Percentiles rank a stretch among this genome's conserved stretches.
phyloP scores from a whole-genome alignment of 2,329 filamentous ascomycete genomes.

The Aspergillus fructus region DNA sequence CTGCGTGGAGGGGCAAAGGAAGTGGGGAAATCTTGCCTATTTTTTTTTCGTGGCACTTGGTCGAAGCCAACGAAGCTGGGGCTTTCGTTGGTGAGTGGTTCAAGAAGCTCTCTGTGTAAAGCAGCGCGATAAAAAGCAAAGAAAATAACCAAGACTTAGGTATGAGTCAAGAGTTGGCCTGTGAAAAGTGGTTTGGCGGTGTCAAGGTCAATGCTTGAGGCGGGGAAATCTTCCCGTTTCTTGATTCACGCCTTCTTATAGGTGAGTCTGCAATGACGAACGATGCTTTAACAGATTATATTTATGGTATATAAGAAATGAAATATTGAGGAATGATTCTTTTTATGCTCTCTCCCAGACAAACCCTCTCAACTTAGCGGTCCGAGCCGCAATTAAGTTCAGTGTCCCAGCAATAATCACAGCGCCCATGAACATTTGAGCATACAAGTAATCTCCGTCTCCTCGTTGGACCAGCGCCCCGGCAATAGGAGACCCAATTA shows the following conservation, averaged over 20 bases:
- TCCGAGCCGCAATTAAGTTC: slow-evolving; percentile 43
- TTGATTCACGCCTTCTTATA: not conserved
- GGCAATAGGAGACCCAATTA: slow-evolving; percentile 57
- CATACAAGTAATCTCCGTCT: slow-evolving; percentile 49
- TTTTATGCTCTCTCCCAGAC: slow-evolving; percentile 35
- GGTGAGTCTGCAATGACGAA: not conserved
- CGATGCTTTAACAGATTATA: not conserved
- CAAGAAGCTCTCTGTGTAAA: not conserved
- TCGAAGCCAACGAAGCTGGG: not conserved
- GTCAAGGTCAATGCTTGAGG: not conserved
- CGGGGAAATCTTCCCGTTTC: not conserved
- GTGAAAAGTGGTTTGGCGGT: not conserved
- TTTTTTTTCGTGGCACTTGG: not conserved
- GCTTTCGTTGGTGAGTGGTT: not conserved
- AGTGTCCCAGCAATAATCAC: slow-evolving; percentile 45
- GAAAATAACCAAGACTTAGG: not conserved
- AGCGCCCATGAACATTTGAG: slow-evolving; percentile 53
- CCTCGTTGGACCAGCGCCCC: slow-evolving; percentile 51
- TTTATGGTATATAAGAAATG: not conserved
- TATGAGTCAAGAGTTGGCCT: not conserved
- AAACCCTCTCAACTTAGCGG: slow-evolving; percentile 36
- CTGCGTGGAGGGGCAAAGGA: not conserved
- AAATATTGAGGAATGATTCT: not conserved
- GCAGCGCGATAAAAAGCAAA: not conserved
- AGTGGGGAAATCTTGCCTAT: not conserved